Percentiles rank a stretch among this genome's conserved stretches.
Evolutionary conservation across 2,329 filamentous ascomycete species (phyloP).

Genomic region (Scytalidium sp.): DNA sequence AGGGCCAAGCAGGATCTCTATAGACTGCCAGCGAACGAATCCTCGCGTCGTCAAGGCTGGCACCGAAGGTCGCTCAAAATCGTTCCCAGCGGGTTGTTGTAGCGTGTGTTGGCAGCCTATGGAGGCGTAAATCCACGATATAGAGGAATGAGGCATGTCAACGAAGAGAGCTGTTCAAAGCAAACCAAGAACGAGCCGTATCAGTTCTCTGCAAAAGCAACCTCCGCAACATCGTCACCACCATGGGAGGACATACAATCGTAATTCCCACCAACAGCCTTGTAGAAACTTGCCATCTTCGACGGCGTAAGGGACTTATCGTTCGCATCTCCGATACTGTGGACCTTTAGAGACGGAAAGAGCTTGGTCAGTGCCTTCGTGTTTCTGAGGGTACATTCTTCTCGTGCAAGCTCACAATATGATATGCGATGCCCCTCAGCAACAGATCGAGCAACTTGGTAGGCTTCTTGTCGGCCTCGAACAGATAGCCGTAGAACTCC

Average conservation of each 20-base stretch:
- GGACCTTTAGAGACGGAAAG: slow-evolving; percentile 40
- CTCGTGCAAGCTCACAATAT: slow-evolving; percentile 57
- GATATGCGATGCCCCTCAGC: slow-evolving; percentile 62
- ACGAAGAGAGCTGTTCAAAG: slow-evolving; percentile 66
- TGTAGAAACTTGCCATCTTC: slow-evolving; percentile 77
- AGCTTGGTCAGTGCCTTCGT: background rate
- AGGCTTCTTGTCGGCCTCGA: slow-evolving; percentile 64
- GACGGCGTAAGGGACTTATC: slow-evolving; percentile 55
- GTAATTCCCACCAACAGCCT: slow-evolving; percentile 70
- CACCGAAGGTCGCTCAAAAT: slow-evolving; percentile 72
- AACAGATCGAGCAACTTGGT: slow-evolving; percentile 66
- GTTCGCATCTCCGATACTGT: slow-evolving; percentile 55
- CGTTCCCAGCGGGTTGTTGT: slow-evolving; percentile 64
- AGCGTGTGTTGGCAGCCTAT: slow-evolving; percentile 88
- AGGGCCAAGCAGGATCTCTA: slow-evolving; percentile 83
- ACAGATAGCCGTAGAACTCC: slow-evolving; percentile 61
- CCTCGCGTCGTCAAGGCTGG: slow-evolving; percentile 81
- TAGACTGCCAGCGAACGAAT: slow-evolving; percentile 91
- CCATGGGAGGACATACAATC: slow-evolving; percentile 46
- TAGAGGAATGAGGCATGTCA: slow-evolving; percentile 65
- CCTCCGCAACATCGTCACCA: background rate
- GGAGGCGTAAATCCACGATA: slow-evolving; percentile 91
- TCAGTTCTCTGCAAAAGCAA: background rate
- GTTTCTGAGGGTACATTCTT: slow-evolving; percentile 1
- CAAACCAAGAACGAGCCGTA: background rate